Conservation (phyloP, 768 basidiomycete genomes). For the Cantharellus anzutake region DNA sequence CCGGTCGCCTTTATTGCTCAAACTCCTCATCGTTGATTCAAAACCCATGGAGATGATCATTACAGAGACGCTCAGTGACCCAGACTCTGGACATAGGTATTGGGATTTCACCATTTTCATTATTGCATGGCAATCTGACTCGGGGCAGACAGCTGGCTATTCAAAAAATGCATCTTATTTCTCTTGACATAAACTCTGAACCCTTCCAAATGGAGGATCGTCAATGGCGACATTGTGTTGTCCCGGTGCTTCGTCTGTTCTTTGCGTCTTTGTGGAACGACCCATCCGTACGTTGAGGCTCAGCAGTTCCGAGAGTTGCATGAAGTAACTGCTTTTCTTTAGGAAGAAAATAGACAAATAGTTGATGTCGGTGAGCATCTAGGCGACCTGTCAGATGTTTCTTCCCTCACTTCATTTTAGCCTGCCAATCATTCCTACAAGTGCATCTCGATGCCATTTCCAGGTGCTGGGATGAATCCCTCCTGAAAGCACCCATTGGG, state of each 20-base stretch:
- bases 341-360: constrained; percentile 56
- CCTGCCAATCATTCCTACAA: constrained; percentile 33
- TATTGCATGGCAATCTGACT: constrained; percentile 21
- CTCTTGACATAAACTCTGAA: constrained; percentile 46
- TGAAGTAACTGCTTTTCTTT: constrained; percentile 1
- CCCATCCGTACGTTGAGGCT: constrained; percentile 26
- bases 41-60: constrained; percentile 27
- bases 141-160: constrained; percentile 19
- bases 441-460: constrained; percentile 47
- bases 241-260: constrained; percentile 37
- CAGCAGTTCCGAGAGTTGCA: not conserved
- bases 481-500: constrained; percentile 33
- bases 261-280: constrained; percentile 49
- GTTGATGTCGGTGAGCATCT: constrained; percentile 18
- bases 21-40: constrained; percentile 40
- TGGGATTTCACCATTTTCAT: not conserved
- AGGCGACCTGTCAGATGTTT: not conserved
- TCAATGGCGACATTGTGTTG: constrained; percentile 47
- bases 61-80: not conserved
- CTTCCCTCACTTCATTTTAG: not conserved
- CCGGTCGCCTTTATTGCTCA: constrained; percentile 36
- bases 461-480: constrained; percentile 44
- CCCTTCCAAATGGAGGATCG: constrained; percentile 41
- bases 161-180: constrained; percentile 38
- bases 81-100: not conserved